Percentiles rank a stretch among this genome's conserved stretches.
These are phyloP conservation scores for Macrolepiota albuminosa DNA, from an alignment of 768 basidiomycete genomes.

Conservation along the genomic window DNA sequence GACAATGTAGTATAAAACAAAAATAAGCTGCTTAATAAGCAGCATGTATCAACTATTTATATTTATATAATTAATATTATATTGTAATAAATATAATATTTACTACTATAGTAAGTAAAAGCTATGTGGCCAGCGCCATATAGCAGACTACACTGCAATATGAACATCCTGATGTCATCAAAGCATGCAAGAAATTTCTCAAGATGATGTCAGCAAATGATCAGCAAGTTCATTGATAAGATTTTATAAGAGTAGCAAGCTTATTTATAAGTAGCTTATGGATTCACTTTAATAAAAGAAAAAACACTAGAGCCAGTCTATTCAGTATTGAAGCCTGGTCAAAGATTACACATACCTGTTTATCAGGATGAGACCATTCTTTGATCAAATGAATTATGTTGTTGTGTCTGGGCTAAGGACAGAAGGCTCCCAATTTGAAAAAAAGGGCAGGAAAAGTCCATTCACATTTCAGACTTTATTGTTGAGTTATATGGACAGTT, in stretches of 20 bases:
- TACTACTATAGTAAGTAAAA: too few species aligned
- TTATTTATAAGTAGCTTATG: neutral
- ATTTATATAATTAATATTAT: too few species aligned
- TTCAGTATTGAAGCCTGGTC: neutral
- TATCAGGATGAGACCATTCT: constrained; percentile 1
- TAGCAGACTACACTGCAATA: too few species aligned
- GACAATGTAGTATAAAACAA: too few species aligned
- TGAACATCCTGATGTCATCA: constrained; percentile 12
- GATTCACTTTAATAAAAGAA: neutral
- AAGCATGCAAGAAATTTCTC: constrained; percentile 16
- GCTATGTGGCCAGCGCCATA: too few species aligned
- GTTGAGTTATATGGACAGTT: neutral
- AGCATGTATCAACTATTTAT: too few species aligned
- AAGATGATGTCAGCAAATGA: constrained; percentile 1
- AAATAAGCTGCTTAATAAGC: too few species aligned
- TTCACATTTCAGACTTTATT: neutral
- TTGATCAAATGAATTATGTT: neutral
- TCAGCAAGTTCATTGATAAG: neutral
- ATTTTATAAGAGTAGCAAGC: too few species aligned
- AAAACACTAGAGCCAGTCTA: neutral
- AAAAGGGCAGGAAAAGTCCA: constrained; percentile 5
- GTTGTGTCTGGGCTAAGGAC: constrained; percentile 1
- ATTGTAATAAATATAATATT: too few species aligned
- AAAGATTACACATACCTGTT: neutral
- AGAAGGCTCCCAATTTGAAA: constrained; percentile 6